Evolutionary conservation across 1,139 yeast genomes (phyloP).

Genomic region (Lodderomyces margitis): DNA sequence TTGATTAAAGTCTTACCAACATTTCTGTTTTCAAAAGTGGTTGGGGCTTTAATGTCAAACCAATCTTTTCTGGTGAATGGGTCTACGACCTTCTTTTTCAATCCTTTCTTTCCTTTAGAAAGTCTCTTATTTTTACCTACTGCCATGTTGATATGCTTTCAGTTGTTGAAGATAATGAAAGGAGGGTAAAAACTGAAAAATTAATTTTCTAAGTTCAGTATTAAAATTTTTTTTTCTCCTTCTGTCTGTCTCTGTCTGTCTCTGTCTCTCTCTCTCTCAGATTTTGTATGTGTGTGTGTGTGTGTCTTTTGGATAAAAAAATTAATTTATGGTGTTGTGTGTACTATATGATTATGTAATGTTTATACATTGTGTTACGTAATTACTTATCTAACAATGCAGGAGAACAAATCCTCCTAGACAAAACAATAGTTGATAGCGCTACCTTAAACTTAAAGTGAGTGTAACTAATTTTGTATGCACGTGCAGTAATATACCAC

Average conservation of each 20-base stretch:
- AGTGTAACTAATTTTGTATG: not conserved
- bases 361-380: not conserved
- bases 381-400: not conserved
- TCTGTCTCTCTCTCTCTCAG: not conserved
- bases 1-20: conserved; percentile 53
- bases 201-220: conserved; percentile 6
- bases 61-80: conserved; percentile 54
- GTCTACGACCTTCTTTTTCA: conserved; percentile 53
- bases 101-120: conserved; percentile 53
- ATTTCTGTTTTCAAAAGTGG: conserved; percentile 51
- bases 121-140: conserved; percentile 56
- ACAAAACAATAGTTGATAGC: not conserved
- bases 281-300: too few species aligned
- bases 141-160: conserved; percentile 33
- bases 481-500: not conserved
- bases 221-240: conserved; percentile 5
- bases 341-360: not conserved
- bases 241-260: not conserved
- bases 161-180: conserved; percentile 8
- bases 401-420: not conserved
- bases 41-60: conserved; percentile 53
- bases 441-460: not conserved
- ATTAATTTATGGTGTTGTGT: too few species aligned
- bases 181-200: conserved; percentile 8
- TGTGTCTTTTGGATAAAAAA: too few species aligned